Evolutionary conservation across 768 basidiomycete species (phyloP).

Genomic region (Kwoniella dendrophila): DNA sequence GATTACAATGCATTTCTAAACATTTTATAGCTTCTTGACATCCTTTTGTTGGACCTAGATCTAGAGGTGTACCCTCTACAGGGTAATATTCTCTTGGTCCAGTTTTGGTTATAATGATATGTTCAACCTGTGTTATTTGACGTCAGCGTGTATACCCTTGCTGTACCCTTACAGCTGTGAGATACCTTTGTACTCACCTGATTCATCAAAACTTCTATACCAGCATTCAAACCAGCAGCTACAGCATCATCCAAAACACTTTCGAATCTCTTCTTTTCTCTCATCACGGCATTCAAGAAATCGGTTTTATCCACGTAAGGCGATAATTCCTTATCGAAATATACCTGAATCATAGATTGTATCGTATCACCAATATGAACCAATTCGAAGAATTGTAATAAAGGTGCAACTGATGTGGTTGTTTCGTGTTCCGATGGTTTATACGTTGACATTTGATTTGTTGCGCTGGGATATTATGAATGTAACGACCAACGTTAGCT

Average conservation of each 20-base stretch:
- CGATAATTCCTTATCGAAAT: constrained; percentile 94
- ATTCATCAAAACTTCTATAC: constrained; percentile 92
- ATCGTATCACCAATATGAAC: constrained; percentile 97
- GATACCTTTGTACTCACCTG: constrained; percentile 64
- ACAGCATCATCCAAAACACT: constrained; percentile 89
- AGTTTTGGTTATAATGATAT: constrained; percentile 81
- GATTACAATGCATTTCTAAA: constrained; percentile 83
- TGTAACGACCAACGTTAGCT: background rate
- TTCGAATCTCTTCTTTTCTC: constrained; percentile 97
- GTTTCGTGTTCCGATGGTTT: constrained; percentile 83
- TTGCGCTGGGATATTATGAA: constrained; percentile 64
- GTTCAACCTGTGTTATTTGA: constrained; percentile 89
- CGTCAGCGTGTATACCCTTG: too few species aligned
- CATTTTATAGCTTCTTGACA: constrained; percentile 88
- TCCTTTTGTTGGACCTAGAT: constrained; percentile 81
- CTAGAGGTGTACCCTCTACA: constrained; percentile 72
- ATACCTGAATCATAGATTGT: constrained; percentile 95
- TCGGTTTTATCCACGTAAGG: constrained; percentile 87
- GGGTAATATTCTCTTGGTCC: constrained; percentile 88
- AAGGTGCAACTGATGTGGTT: constrained; percentile 80
- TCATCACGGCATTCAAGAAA: constrained; percentile 86
- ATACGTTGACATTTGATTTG: constrained; percentile 84
- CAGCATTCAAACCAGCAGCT: constrained; percentile 88
- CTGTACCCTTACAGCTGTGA: too few species aligned
- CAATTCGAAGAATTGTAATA: constrained; percentile 95